Base-by-base conservation (phyloP, 106 monocot genomes). In the Gastrodia elata region DNA sequence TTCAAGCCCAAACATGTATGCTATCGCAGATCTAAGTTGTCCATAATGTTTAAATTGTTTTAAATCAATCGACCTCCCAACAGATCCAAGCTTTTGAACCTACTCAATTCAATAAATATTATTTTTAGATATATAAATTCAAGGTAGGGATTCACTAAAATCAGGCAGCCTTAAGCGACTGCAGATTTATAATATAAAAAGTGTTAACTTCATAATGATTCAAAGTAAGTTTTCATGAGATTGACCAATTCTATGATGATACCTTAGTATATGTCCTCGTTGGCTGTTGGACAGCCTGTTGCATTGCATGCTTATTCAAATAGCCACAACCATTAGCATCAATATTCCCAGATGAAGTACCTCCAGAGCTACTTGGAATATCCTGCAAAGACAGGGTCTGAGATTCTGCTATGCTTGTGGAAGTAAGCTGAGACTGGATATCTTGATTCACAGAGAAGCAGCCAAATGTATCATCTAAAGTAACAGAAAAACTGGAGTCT, bases 261-360 rank as follows among this genome's bases (percentile, higher is more conserved):
- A 98, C 97, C 93, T 98, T 98, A 0, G 97, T 98, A 76, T 87
- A 93, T 71, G 97, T 98, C 43, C 97, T 79, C 43, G 87, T 55
- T 77, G 80, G 88, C 33, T 74, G 86, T 38, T 80, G 81, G 3
- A 75, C 71, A 4, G 68, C 78, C 71, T 82, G 88, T 64, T 91
- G 88, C 67, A 55, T 75, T 59, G 84, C 61, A 74, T 46, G 79
- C 70, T 37, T 74, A 71, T 77, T 77, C 61, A 85, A 55, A 30
- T 73, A 67, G 49, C 24, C 71, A 22, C 70, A 75, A 1, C 89
- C 93, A 65, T 70, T 79, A 28, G 74, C 43, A 76, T 83, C 90
- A 18, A 91, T 74, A 59, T 76, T 88, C 41, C 81, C 81, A 38
- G 87, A 83, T 48, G 98, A 88, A 68, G 91, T 76, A 25, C 83